phyloP scores from a whole-genome alignment of 31 red algal species.

The Asparagopsis taxiformis region DNA sequence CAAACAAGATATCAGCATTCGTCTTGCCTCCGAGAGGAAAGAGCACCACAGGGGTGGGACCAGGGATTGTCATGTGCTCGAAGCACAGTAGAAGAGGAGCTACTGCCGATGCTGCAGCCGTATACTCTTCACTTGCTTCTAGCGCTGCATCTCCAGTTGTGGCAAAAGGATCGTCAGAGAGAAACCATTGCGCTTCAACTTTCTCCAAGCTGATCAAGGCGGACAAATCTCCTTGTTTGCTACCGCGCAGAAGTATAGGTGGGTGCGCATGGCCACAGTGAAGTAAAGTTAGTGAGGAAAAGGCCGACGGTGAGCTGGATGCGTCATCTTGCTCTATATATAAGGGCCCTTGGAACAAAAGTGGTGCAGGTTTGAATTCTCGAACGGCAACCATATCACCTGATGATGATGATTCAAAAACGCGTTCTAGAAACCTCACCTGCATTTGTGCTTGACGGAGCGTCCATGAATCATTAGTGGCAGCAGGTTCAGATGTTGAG shows the following conservation, averaged over 20 bases:
- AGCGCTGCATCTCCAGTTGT: constrained; percentile 7
- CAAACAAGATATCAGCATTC: constrained; percentile 47
- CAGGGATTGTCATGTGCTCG: constrained; percentile 43
- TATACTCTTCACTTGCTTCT: constrained; percentile 33
- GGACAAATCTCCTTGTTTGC: constrained; percentile 21
- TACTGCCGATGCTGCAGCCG: constrained; percentile 24
- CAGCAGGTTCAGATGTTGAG: neutral
- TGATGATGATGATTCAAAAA: constrained; percentile 19
- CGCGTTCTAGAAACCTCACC: constrained; percentile 40
- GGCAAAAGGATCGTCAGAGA: constrained; percentile 3
- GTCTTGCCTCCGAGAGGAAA: constrained; percentile 24
- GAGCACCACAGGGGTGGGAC: constrained; percentile 22
- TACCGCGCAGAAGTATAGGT: constrained; percentile 35
- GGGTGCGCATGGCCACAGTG: constrained; percentile 14
- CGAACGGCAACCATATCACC: constrained; percentile 44
- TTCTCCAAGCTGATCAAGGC: constrained; percentile 39
- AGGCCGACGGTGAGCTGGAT: neutral
- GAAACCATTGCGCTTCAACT: constrained; percentile 60
- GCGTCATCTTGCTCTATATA: constrained; percentile 29
- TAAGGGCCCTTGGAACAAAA: constrained; percentile 53
- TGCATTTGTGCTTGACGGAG: constrained; percentile 47
- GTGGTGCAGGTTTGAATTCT: constrained; percentile 53
- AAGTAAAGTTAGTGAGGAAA: neutral
- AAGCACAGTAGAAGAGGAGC: constrained; percentile 53
- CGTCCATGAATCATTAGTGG: constrained; percentile 19